Percentiles rank a stretch among this genome's conserved stretches.
These are phyloP conservation scores for Cytospora leucostoma DNA, from an alignment of 2,329 filamentous ascomycete genomes.

Conservation along the genomic window DNA sequence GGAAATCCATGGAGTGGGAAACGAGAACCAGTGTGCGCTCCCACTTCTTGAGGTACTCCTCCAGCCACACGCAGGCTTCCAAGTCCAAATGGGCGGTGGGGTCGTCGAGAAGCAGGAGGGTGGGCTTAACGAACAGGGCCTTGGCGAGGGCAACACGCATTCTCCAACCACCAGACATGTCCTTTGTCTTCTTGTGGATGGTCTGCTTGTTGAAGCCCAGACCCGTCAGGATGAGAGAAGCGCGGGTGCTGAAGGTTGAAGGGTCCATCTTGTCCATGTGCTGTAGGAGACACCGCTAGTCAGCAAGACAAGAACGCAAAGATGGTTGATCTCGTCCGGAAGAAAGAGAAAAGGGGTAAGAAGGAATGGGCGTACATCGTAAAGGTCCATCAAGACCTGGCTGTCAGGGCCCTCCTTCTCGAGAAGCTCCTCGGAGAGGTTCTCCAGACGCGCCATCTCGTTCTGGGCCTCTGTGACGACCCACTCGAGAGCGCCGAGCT, in stretches of 20 bases:
- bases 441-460: conserved; percentile 88
- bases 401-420: conserved; percentile 92
- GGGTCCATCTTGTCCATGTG: conserved; percentile 99
- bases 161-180: conserved; percentile 99
- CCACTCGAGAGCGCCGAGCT: conserved; percentile 93
- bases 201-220: conserved; percentile 98
- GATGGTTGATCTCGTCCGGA: conserved; percentile 25
- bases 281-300: conserved; percentile 45
- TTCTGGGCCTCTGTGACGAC: conserved; percentile 92
- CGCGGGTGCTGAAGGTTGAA: conserved; percentile 92
- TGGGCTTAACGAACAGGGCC: conserved; percentile 97
- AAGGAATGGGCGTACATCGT: conserved; percentile 70
- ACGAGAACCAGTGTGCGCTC: conserved; percentile 94
- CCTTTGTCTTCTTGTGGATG: conserved; percentile 99
- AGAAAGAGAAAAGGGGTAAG: neutral
- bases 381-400: conserved; percentile 87
- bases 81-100: conserved; percentile 99
- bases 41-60: conserved; percentile 99
- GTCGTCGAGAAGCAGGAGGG: conserved; percentile 92
- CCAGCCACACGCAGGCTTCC: conserved; percentile 98
- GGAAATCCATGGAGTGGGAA: conserved; percentile 97
- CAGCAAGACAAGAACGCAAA: conserved; percentile 28
- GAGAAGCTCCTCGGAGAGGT: conserved; percentile 82
- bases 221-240: conserved; percentile 95
- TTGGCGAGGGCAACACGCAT: conserved; percentile 98